Evolutionary conservation across 805 yeast species (phyloP), one percentile per base, ranked within the genome.

Genomic region (Alloascoidea hylecoeti): DNA sequence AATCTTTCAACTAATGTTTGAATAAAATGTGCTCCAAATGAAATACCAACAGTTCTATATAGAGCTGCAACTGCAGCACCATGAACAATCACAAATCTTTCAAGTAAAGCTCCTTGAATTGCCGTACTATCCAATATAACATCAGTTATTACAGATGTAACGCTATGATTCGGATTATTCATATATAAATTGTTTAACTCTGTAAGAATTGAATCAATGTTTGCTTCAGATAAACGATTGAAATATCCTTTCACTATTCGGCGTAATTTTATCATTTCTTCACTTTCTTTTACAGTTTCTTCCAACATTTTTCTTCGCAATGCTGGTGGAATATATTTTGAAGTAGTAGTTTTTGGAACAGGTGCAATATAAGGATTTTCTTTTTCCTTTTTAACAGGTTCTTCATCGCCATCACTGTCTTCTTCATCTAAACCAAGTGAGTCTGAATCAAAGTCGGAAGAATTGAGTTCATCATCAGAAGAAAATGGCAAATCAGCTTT

Each of bases 221-320:
- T 92, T 1, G 94, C 75, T 48, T 89, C 97, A 1, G 96, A 81
- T n/a, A 92, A 65, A 55, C 76, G 79, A 55, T 92, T 92, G 49
- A 92, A 62, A 1, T 85, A 75, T 41, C 96, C 88, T 49, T 86
- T 92, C 36, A 88, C 68, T 3, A 73, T 60, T 47, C 75, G 72
- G 39, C 69, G 68, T 28, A 88, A 58, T 28, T 64, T 69, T 2
- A 60, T 37, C 4, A 63, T 51, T 39, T 68, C 74, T 41, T 68
- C 73, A 15, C 70, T 60, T 17, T 64, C 64, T 2, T 60, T 63
- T 3, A 49, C 56, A 0, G 46, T 48, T 3, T 50, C 49, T 32
- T 53, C 63, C 15, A 60, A 40, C 41, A 68, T 43, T 47, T 65
- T 68, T 35, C 72, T 66, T 41, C 97, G 69, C 40, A 81, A 55